A percentile compares a stretch with the other conserved stretches of the same genome.
phyloP scores from a whole-genome alignment of 441 rosid species.

The Kokia cookei region DNA sequence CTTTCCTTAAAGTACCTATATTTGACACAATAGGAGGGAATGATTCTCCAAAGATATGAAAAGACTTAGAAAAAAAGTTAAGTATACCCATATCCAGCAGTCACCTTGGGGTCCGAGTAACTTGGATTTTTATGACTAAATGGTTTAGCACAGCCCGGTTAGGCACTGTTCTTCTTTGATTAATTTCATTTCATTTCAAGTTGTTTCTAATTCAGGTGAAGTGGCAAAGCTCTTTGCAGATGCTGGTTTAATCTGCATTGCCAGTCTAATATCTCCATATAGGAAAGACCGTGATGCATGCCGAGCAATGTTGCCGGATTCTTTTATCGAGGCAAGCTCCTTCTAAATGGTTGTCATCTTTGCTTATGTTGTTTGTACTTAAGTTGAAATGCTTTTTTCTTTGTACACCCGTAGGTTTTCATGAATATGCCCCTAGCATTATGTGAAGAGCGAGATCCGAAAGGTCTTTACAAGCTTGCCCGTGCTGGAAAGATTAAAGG shows the following conservation, averaged over 20 bases:
- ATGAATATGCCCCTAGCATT: conserved; percentile 80
- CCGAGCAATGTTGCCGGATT: conserved; percentile 61
- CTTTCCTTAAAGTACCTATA: neutral
- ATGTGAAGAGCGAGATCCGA: conserved; percentile 81
- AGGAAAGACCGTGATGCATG: conserved; percentile 84
- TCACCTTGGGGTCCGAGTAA: neutral
- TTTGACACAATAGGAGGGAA: neutral
- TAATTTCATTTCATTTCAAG: conserved; percentile 7
- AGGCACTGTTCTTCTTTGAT: neutral
- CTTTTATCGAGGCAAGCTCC: conserved; percentile 63
- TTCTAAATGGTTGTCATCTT: neutral
- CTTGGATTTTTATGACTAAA: neutral
- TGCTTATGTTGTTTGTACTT: neutral
- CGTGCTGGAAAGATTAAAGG: conserved; percentile 90
- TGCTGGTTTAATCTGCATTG: conserved; percentile 86
- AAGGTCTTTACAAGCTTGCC: conserved; percentile 88
- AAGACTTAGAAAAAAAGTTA: neutral
- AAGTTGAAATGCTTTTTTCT: conserved; percentile 1
- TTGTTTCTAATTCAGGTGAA: conserved; percentile 44
- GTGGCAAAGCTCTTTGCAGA: conserved; percentile 89
- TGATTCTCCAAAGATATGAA: neutral
- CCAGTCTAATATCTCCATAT: conserved; percentile 88
- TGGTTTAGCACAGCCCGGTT: neutral
- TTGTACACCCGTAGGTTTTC: conserved; percentile 46
- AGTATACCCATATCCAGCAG: neutral